Evolutionary conservation across 371 early-diverging fungal species (phyloP), one percentile per base, ranked within the genome.

Genomic region (Mucor sp.): DNA sequence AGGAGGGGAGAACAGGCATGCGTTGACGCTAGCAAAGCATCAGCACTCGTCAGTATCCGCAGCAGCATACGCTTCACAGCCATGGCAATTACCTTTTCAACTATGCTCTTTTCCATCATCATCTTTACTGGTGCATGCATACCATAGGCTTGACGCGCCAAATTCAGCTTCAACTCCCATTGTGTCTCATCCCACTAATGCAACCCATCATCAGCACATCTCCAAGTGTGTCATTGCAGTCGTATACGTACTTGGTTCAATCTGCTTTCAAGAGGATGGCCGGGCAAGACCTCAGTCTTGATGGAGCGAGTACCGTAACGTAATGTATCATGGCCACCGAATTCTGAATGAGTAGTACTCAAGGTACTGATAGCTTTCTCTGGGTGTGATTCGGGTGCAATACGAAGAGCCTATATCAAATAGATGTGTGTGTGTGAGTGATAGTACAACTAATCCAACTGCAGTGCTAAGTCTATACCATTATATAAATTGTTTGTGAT

Each of bases 51-150:
- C 21, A 47, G 47, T 19, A 21, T 47, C 47, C 19, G 6, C 47
- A 47, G 47, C 37, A 35, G 15, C 7, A 8, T 11, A 9, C 4
- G 23, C 9, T 21, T 21, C 47, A 21, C 11, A 9, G 9, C 9
- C 4, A 21, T 11, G 3, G 6, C 23, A 21, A 21, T 19, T 85
- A 93, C 95, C 86, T 88, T 84, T 65, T 81, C 78, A 57, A 93
- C 88, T 21, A 93, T 74, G 33, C 79, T 80, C 50, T 87, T 83
- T 76, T 97, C 97, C 97, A 98, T 96, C 74, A 93, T 90, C 74
- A 93, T 78, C 67, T 93, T 89, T 69, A 98, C 83, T 55, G 97
- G 98, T 19, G 92, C 90, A 69, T 96, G 96, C 71, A 94, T 78
- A 43, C 97, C 98, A 71, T 92, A 92, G 41, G 89, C 75, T 71